phyloP scores from a whole-genome alignment of 257 asterid genomes.

The Phtheirospermum japonicum region DNA sequence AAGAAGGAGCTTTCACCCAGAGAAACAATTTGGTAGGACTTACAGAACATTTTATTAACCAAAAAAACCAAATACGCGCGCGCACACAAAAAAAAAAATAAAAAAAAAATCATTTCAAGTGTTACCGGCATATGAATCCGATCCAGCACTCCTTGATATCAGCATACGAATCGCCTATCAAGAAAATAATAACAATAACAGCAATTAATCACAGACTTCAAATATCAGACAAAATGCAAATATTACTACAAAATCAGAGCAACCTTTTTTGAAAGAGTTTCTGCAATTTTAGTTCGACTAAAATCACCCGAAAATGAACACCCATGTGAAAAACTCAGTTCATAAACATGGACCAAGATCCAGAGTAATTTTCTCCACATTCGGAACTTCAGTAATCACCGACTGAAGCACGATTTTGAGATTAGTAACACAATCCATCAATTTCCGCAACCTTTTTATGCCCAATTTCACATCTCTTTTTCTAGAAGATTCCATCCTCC shows the following conservation, averaged over 20 bases:
- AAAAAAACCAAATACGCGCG: neutral
- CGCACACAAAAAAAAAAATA: too few species aligned
- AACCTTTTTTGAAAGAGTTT: conserved; percentile 78
- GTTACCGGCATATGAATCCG: conserved; percentile 66
- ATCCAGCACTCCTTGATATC: conserved; percentile 88
- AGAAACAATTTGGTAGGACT: conserved; percentile 85
- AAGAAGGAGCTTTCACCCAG: conserved; percentile 79
- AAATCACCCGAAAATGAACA: conserved; percentile 40
- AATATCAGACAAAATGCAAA: conserved; percentile 4
- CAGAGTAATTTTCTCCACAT: conserved; percentile 52
- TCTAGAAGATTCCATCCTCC: conserved; percentile 67
- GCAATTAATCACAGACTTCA: neutral
- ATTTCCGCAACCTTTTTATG: conserved; percentile 68
- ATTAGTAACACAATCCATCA: conserved; percentile 55
- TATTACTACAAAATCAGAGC: conserved; percentile 14
- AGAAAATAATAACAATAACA: conserved; percentile 1
- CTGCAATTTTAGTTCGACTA: conserved; percentile 54
- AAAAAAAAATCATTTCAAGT: conserved; percentile 16
- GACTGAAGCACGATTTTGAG: conserved; percentile 62
- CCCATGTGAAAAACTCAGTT: conserved; percentile 54
- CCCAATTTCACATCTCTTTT: conserved; percentile 86
- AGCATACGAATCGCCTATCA: conserved; percentile 75
- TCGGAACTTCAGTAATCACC: conserved; percentile 56
- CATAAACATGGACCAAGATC: conserved; percentile 83
- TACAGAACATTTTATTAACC: conserved; percentile 28